Evolutionary conservation across 2,329 filamentous ascomycete genomes (phyloP), one percentile per base, ranked within the genome.

Genomic region (Cytospora leucostoma): DNA sequence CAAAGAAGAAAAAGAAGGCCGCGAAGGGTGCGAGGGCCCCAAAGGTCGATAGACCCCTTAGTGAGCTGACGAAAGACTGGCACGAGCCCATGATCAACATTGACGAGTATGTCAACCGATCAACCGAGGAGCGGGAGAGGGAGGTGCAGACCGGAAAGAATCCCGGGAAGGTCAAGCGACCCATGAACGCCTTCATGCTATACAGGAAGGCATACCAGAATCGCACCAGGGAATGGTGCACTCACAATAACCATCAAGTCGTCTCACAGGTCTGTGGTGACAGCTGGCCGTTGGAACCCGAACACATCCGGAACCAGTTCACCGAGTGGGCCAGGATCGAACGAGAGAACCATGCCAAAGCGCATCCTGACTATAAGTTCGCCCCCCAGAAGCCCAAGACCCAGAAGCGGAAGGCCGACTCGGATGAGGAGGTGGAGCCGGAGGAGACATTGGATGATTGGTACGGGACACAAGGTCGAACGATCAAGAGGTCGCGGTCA

Each of bases 171-270:
- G 84, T 98, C 69, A 92, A 94, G 71, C 84, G 95, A 35, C 93
- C 95, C 3, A 96, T 97, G 89, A 99, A 99, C 75, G 94, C 92
- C 0, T 99, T 98, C 79, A 97, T 99, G 90, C 81, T 99, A 57
- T 99, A 99, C 75, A 89, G 95, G 50, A 97, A 95, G 68, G 92
- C 92, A 7, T 97, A 92, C 73, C 91, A 96, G 65, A 91, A 95
- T 66, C 84, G 93, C 37, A 92, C 91, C 64, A 97, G 97, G 76
- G 82, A 85, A 58, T 91, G 88, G 81, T 91, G 90, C 70, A 80
- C 86, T 15, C 88, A 95, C 70, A 94, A 95, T 75, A 97, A 98
- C 77, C 94, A 99, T 74, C 94, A 99, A 74, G 81, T 95, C 40
- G 90, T 98, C 33, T 98, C 94, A 2, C 87, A 88, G 53, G 86